Base-by-base conservation (phyloP, 78 protist genomes). In the Tieghemostelium lacteum region DNA sequence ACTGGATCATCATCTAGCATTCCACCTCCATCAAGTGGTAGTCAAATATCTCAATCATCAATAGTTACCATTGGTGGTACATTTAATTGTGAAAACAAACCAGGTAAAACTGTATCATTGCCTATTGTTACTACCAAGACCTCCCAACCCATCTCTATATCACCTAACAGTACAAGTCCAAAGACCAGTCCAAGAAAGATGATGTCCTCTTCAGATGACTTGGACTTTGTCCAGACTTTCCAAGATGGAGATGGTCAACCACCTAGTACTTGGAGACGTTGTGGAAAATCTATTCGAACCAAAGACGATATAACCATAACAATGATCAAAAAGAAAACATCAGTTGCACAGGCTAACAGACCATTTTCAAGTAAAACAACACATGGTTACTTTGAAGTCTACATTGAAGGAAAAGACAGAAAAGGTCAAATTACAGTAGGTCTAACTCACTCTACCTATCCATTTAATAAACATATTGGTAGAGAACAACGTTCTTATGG, bases 401-500 rank as follows among this genome's bases (percentile, higher is more conserved):
- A 80, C 31, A 16, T 80, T 10, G 88, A 80, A 33, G 88, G 88
- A 31, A 45, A 60, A 6, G 88, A 80, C 29, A 77, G 65, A 54
- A 80, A 80, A 33, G 71, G 73, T 29, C 19, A 50, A n/a, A 66
- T 80, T 36, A 54, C 88, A 10, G 88, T 80, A 19, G 88, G 88
- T 67, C 22, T 80, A 19, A 40, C 69, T 29, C 88, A 80, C 39
- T 36, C 77, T 0, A 67, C 65, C 19, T 64, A 67, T 55, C 75
- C 88, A 65, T 55, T 80, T 31, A 42, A 39, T 17, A 80, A 80
- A 31, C 88, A 80, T 40, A 67, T 80, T 54, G 88, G 88, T 39
- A 50, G 88, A 20, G 88, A 80, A 40, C 69, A 58, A 29, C 65
- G 63, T 36, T 66, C 88, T 2, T 80, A 80, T 40, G 75, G 76